Base-by-base conservation (phyloP, 495 filamentous ascomycete genomes). In the Aspergillus cristatus region DNA sequence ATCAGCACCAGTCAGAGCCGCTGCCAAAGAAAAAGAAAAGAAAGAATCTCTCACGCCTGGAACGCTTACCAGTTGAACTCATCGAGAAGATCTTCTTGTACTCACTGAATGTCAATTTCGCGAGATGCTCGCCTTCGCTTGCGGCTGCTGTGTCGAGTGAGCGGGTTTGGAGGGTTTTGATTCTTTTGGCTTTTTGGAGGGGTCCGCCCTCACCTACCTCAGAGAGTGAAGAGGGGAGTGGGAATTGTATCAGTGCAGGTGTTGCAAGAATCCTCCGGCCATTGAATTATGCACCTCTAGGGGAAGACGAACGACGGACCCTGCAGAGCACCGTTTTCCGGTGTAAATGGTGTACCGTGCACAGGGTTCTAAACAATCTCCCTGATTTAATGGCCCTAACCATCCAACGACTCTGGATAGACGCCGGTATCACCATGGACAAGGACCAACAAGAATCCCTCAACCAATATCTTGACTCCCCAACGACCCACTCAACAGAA, bases 31-130 rank as follows among this genome's bases (percentile, higher is more conserved):
- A 24, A 24, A 8, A 28, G 41, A 45, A 48, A 36, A 40, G 46
- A 18, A 18, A 45, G 4, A 46, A 43, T 6, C 48, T 65, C 31
- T 68, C 66, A 4, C 40, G 37, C 13, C 54, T 79, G 4, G 75
- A 78, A 45, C 43, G 46, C 8, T 53, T 79, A 1, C 75, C 73
- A 1, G 60, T 63, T 1, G 75, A 79, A 42, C 37, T 79, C 7
- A 53, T 79, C 22, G 66, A 76, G 47, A 50, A 58, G 34, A 71
- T 78, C 24, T 77, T 75, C 33, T 53, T 75, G 12, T 52, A 68
- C 32, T 58, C 65, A 14, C 34, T 70, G 42, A 73, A 77, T 38
- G 28, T 67, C 14, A 63, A 64, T 20, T 48, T 79, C 4, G 63
- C 71, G 6, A 55, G 60, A 13, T 53, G 64, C 3, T 73, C 70